Evolutionary conservation across 805 yeast genomes (phyloP), one percentile per base, ranked within the genome.

Genomic region (Torulaspora indica): DNA sequence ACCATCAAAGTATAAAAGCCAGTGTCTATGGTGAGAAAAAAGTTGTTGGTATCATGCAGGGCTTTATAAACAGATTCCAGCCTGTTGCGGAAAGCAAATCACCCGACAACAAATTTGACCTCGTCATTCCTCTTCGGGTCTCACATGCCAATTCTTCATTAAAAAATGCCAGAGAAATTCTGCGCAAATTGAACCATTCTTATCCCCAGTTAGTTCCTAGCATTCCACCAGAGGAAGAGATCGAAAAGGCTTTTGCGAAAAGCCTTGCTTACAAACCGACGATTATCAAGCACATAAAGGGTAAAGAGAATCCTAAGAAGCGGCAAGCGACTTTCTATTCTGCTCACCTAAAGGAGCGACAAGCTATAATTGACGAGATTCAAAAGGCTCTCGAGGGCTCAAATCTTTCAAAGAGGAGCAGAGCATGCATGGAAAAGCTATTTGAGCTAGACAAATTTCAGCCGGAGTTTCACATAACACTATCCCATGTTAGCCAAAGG

Each of bases 1-100:
- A 85, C 51, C 98, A 93, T 61, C 96, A 85, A 61, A 79, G 90
- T 1, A 85, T 93, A 30, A 79, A 82, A 51, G 72, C 70, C 4
- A 61, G 57, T 0, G 56, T 64, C 3, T 72, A 75, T 43, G 79
- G 81, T 8, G 69, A 69, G 4, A 63, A 64, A 13, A 69, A 73
- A 40, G 80, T 85, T 0, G 64, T 70, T 27, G 74, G 72, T 15
- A 82, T 93, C 25, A 79, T 91, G 86, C 68, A 69, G 24, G 88
- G 90, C 0, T 90, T 91, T 56, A 69, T 85, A 37, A 70, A 71
- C 4, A 68, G 93, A 45, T 86, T 82, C 55, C 85, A 87, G 57
- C 77, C 79, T 0, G 72, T 86, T 2, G 66, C 76, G 46, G 46
- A 66, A 1, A 43, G 50, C 0, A 60, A 49, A 10, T 61, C 58